Conservation (phyloP, 352 stramenopile species). For the Globisporangium megalacanthum region DNA sequence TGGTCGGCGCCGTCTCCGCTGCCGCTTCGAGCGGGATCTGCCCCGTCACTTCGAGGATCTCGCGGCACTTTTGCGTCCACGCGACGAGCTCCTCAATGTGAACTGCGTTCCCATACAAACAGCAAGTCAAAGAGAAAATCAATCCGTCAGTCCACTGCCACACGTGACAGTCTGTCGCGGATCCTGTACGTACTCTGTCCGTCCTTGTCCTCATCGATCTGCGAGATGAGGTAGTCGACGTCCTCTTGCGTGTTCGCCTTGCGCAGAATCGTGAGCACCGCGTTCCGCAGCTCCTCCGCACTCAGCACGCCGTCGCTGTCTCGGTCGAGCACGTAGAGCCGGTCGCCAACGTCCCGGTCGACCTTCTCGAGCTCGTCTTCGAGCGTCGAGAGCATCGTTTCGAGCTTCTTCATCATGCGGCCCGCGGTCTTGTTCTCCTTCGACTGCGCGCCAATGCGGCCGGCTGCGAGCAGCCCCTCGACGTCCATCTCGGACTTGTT, state of each 20-base stretch:
- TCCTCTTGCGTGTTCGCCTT: constrained; percentile 93
- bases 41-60: constrained; percentile 83
- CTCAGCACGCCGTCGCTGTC: constrained; percentile 95
- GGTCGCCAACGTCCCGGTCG: constrained; percentile 95
- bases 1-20: not conserved
- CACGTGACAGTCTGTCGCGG: constrained; percentile 18
- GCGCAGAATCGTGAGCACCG: constrained; percentile 93
- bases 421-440: constrained; percentile 88
- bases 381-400: constrained; percentile 93
- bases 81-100: constrained; percentile 90
- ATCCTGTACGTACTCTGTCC: constrained; percentile 56
- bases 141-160: too few species aligned
- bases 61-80: constrained; percentile 85
- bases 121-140: too few species aligned
- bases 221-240: constrained; percentile 92
- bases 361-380: constrained; percentile 93
- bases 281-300: constrained; percentile 94
- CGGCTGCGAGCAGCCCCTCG: constrained; percentile 68
- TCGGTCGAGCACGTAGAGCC: constrained; percentile 96
- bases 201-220: constrained; percentile 90
- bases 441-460: constrained; percentile 69
- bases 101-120: constrained; percentile 44
- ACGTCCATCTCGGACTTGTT: constrained; percentile 89
- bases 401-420: constrained; percentile 90
- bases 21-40: constrained; percentile 56